A percentile compares a stretch with the other conserved stretches of the same genome.
Evolutionary conservation across 1,284 basidiomycete genomes (phyloP).

Genomic region (Testicularia cyperi): DNA sequence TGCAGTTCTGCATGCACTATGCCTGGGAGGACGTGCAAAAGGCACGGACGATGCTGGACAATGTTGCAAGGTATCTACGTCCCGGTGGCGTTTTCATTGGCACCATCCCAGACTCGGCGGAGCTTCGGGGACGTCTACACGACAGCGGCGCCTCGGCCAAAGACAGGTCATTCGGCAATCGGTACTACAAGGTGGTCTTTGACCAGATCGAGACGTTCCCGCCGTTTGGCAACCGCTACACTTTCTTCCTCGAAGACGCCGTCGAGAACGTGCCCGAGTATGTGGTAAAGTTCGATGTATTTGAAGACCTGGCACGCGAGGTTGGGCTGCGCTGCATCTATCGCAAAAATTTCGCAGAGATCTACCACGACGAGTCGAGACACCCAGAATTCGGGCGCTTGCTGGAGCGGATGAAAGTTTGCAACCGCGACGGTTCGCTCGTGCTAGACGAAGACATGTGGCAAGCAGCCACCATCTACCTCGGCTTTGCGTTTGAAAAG

Average conservation of each 20-base stretch:
- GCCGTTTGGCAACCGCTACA: slow-evolving; percentile 82
- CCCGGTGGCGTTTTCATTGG: slow-evolving; percentile 87
- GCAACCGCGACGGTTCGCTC: slow-evolving; percentile 29
- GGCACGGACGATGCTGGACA: slow-evolving; percentile 86
- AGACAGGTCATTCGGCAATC: slow-evolving; percentile 76
- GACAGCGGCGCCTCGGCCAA: slow-evolving; percentile 68
- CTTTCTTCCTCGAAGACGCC: slow-evolving; percentile 89
- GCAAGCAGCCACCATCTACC: slow-evolving; percentile 52
- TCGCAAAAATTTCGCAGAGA: slow-evolving; percentile 72
- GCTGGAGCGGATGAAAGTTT: slow-evolving; percentile 42
- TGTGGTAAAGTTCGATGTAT: slow-evolving; percentile 89
- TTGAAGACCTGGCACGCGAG: slow-evolving; percentile 78
- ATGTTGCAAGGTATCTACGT: slow-evolving; percentile 78
- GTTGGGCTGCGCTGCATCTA: slow-evolving; percentile 76
- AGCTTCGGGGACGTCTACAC: slow-evolving; percentile 72
- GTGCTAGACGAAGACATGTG: slow-evolving; percentile 50
- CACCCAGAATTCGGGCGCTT: slow-evolving; percentile 24
- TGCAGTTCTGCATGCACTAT: slow-evolving; percentile 99
- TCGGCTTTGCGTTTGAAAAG: slow-evolving; percentile 57
- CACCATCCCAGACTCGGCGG: slow-evolving; percentile 78
- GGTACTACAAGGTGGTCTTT: slow-evolving; percentile 84
- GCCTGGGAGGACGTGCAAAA: slow-evolving; percentile 88
- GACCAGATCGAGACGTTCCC: slow-evolving; percentile 65
- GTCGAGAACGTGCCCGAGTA: slow-evolving; percentile 93
- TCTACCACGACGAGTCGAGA: slow-evolving; percentile 41